Base-by-base conservation (phyloP, 83 land plant species). In the Picea engelmannii region DNA sequence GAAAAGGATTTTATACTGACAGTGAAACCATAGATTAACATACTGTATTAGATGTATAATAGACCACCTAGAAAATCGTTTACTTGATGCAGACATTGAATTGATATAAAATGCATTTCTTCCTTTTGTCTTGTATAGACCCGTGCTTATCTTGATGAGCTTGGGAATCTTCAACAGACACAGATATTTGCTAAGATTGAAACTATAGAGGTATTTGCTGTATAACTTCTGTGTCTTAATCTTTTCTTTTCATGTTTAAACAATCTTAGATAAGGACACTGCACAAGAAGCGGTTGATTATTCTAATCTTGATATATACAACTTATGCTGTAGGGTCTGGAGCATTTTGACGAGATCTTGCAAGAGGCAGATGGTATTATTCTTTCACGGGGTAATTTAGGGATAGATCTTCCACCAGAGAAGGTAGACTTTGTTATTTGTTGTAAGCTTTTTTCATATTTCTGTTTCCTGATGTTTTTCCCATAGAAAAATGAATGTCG, bases 291-390 rank as follows among this genome's bases (percentile, higher is more conserved):
- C 59, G 3, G 59, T 81, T 52, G 18, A 24, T 44, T 55, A 27
- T 35, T 78, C 13, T 1, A n/a, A 66, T 66, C 31, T 21, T 20
- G 13, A 62, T 24, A 44, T 82, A 64, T 7, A 47, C 35, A 47
- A 38, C 35, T 81, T 67, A 4, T 67, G 24, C 6, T 62, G n/a
- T 77, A 95, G 97, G 99, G 97, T 31, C 81, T 96, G 27, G 87
- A 80, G 68, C 94, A 96, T 75, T 96, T 96, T 85, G 98, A 96
- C 84, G 97, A 95, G 85, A 95, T 96, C 62, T 82, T 96, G 64
- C 87, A 93, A 88, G 99, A 86, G 84, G 99, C 99, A 17, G 99
- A 96, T 88, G 99, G 99, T 17, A 91, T 96, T 63, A 96, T 96
- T 35, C 88, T 96, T 55, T 96, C 99, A 21, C 92, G 99, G 77